phyloP scores from a whole-genome alignment of 306 rosid genomes.

The Cicer pinnatifidum region DNA sequence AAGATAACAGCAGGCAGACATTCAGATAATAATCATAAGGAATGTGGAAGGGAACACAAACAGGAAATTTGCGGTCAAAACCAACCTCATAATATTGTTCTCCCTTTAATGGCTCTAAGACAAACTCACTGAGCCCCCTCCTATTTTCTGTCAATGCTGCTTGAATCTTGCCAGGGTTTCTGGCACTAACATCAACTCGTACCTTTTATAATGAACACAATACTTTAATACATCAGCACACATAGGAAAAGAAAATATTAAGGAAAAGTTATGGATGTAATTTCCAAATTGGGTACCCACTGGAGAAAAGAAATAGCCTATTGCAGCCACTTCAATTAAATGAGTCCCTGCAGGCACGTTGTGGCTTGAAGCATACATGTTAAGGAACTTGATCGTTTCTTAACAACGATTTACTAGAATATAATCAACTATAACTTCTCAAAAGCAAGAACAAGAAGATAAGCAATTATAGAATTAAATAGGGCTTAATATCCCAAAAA shows the following conservation, averaged over 20 bases:
- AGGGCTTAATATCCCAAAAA: conserved; percentile 18
- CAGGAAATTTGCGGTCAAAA: conserved; percentile 19
- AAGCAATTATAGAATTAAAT: conserved; percentile 19
- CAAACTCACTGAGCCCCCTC: conserved; percentile 76
- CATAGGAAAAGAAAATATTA: neutral
- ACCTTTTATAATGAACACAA: conserved; percentile 57
- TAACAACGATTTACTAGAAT: conserved; percentile 34
- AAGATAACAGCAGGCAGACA: conserved; percentile 44
- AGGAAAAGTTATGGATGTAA: neutral
- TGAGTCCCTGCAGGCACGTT: conserved; percentile 95
- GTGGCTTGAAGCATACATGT: conserved; percentile 69
- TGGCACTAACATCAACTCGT: conserved; percentile 98
- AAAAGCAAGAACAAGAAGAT: conserved; percentile 18
- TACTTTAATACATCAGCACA: conserved; percentile 29
- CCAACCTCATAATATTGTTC: conserved; percentile 91
- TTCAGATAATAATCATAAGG: conserved; percentile 35
- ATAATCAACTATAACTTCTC: conserved; percentile 24
- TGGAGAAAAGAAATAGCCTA: conserved; percentile 89
- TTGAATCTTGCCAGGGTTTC: conserved; percentile 96
- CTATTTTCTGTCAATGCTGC: conserved; percentile 93
- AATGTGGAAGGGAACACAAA: neutral
- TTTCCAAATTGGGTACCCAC: conserved; percentile 54
- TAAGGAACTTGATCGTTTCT: conserved; percentile 53
- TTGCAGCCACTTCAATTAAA: conserved; percentile 90
- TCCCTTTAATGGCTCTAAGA: conserved; percentile 85